phyloP scores from a whole-genome alignment of 2,329 filamentous ascomycete genomes.

The Arthroderma uncinatum region DNA sequence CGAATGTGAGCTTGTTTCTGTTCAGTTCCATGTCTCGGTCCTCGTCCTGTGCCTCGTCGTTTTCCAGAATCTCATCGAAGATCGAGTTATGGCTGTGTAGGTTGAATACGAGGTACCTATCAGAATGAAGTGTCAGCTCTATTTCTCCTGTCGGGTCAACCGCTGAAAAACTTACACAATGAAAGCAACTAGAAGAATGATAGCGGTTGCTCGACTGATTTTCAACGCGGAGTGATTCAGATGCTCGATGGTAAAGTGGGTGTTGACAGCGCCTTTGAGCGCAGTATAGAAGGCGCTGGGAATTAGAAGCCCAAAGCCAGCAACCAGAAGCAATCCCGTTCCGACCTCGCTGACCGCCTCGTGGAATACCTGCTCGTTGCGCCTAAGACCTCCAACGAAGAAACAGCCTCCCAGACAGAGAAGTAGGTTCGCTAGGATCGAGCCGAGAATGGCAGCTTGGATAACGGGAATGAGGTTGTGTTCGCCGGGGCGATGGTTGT shows the following conservation, averaged over 20 bases:
- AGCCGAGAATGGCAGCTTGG: conserved; percentile 92
- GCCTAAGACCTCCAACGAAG: conserved; percentile 59
- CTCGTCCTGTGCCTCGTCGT: conserved; percentile 16
- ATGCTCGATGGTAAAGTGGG: conserved; percentile 41
- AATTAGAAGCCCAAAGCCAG: conserved; percentile 66
- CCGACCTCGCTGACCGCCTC: conserved; percentile 41
- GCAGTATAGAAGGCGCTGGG: conserved; percentile 63
- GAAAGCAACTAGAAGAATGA: conserved; percentile 65
- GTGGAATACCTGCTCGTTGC: conserved; percentile 54
- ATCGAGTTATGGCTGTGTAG: conserved; percentile 64
- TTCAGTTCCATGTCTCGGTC: conserved; percentile 23
- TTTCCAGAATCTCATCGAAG: conserved; percentile 48
- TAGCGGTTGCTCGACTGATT: conserved; percentile 56
- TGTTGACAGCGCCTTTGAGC: conserved; percentile 37
- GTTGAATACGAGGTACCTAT: conserved; percentile 50
- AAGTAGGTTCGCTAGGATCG: conserved; percentile 86
- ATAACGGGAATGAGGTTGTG: conserved; percentile 78
- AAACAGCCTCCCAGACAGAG: conserved; percentile 77
- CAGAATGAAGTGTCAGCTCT: too few species aligned
- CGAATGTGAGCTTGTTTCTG: conserved; percentile 44
- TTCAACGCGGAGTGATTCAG: conserved; percentile 56
- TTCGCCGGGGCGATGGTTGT: conserved; percentile 80
- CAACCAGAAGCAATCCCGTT: conserved; percentile 61
- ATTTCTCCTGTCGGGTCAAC: too few species aligned
- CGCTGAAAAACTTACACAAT: conserved; percentile 61